Conservation (phyloP, 2,329 filamentous ascomycete genomes). For the Neonectria coccinea region DNA sequence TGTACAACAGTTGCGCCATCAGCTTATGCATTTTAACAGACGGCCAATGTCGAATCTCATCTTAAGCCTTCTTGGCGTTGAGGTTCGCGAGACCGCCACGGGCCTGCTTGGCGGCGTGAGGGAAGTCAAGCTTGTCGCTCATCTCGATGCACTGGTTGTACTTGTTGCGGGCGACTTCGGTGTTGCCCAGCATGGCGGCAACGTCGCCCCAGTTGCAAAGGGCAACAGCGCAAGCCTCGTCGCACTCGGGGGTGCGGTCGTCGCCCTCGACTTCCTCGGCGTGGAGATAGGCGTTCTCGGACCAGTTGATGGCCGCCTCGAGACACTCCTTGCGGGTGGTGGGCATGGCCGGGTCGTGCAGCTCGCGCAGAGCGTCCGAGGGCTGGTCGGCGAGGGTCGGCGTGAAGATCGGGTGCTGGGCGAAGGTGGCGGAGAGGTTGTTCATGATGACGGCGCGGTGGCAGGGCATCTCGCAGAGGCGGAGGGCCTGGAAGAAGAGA, state of each 20-base stretch:
- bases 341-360: slow-evolving; percentile 48
- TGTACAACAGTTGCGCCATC: background rate
- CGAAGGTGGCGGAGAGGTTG: slow-evolving; percentile 80
- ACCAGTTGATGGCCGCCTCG: slow-evolving; percentile 81
- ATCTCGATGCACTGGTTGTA: slow-evolving; percentile 77
- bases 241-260: slow-evolving; percentile 80
- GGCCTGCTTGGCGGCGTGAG: slow-evolving; percentile 64
- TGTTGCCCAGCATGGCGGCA: slow-evolving; percentile 77
- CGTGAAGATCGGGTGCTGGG: slow-evolving; percentile 68
- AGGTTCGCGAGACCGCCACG: slow-evolving; percentile 60
- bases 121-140: slow-evolving; percentile 65
- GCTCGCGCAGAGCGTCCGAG: slow-evolving; percentile 45
- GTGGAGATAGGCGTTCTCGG: slow-evolving; percentile 78
- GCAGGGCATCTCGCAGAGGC: slow-evolving; percentile 74
- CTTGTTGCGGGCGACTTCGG: slow-evolving; percentile 71
- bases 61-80: slow-evolving; percentile 27
- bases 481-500: slow-evolving; percentile 86
- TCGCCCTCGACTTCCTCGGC: slow-evolving; percentile 74
- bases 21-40: background rate
- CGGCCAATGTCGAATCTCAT: background rate
- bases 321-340: slow-evolving; percentile 71
- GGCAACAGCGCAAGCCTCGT: slow-evolving; percentile 83
- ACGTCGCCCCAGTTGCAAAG: slow-evolving; percentile 91
- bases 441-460: slow-evolving; percentile 90
- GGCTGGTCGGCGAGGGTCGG: slow-evolving; percentile 42